Evolutionary conservation across 345 rosid genomes (phyloP).

Genomic region (Arabidopsis arenosa): DNA sequence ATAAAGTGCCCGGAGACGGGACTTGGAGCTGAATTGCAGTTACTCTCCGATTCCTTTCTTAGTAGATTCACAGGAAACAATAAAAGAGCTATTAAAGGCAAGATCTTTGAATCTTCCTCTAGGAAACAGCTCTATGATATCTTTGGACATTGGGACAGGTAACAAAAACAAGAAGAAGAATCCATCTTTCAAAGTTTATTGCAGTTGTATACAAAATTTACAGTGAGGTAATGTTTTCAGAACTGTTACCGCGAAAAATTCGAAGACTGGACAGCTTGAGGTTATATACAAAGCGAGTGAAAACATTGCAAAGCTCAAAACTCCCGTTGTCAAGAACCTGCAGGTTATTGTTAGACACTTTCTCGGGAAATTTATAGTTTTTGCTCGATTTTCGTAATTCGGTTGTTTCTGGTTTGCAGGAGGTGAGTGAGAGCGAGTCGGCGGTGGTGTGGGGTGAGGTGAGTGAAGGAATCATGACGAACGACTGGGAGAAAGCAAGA

Average conservation of each 20-base stretch:
- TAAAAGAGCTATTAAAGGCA: conserved; percentile 65
- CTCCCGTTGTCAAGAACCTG: conserved; percentile 64
- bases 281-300: conserved; percentile 70
- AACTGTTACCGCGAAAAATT: conserved; percentile 64
- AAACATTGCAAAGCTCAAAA: conserved; percentile 54
- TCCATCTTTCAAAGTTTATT: conserved; percentile 4
- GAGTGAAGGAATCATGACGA: conserved; percentile 58
- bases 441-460: conserved; percentile 73
- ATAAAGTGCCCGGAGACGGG: conserved; percentile 67
- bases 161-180: background rate
- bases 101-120: conserved; percentile 58
- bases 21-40: conserved; percentile 63
- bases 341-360: conserved; percentile 48
- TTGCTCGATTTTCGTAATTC: background rate
- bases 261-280: conserved; percentile 50
- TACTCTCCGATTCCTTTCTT: conserved; percentile 57
- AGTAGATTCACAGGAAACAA: conserved; percentile 51
- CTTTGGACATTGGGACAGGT: conserved; percentile 87
- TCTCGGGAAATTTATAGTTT: background rate
- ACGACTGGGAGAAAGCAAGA: conserved; percentile 77
- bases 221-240: conserved; percentile 43
- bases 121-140: conserved; percentile 53
- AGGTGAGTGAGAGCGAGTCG: conserved; percentile 63
- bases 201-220: background rate
- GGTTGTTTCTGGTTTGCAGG: conserved; percentile 46